Base-by-base conservation (phyloP, 495 filamentous ascomycete genomes). In the Filosporella fistucella region DNA sequence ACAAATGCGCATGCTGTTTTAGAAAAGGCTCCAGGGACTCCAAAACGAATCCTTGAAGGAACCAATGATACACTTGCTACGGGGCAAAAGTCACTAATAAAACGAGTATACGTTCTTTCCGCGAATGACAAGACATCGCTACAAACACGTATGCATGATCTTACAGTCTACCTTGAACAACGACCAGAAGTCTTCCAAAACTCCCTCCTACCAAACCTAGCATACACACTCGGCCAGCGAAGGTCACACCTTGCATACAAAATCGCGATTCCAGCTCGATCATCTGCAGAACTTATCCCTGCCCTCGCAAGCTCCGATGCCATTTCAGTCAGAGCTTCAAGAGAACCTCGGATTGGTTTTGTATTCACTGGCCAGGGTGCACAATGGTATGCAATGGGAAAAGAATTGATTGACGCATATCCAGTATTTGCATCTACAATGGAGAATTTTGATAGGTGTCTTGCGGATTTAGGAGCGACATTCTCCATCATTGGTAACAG, bases 371-470 rank as follows among this genome's bases (percentile, higher is more conserved):
- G 56, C n/a, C 56, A 59, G 46, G 56, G 56, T 10, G 52, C 56
- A 5, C 78, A 82, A 46, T 82, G 74, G 75, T 54, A 68, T 30
- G 71, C 66, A 20, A 82, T 82, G 78, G 78, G 74, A 1, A 65
- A 12, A 18, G 16, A 18, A 12, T 29, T 45, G 5, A 23, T 33
- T 8, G n/a, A 12, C 71, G 42, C 2, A 5, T 33, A 17, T 14
- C 14, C 11, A 6, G 28, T 8, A 18, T 45, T 18, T 33, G 2
- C 17, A 4, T 12, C 11, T 3, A 16, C 17, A 10, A 26, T 42
- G 2, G 21, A 25, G 17, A 14, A 3, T 13, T 25, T 4, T 23
- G 23, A 42, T 5, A 14, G n/a, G 7, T 3, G 3, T 4, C 20
- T 42, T 3, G 7, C 5, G 13, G 22, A 3, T 24, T 24, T 42